Conservation (phyloP, 148 eudicot species). For the Rhododendron henanense region DNA sequence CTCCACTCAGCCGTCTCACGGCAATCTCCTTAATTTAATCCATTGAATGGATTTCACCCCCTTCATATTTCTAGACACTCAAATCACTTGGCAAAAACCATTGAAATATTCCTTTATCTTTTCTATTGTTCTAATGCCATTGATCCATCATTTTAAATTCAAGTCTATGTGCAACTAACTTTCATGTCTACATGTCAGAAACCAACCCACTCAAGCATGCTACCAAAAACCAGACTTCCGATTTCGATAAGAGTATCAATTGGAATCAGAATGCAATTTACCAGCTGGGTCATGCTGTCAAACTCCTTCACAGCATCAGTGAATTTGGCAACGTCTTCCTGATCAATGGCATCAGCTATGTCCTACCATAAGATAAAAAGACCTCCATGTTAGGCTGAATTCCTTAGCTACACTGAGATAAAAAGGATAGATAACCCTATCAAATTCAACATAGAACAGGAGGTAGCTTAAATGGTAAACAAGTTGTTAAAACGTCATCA, state of each 20-base stretch:
- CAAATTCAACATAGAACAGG: not conserved
- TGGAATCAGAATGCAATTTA: constrained; percentile 16
- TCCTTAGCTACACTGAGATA: not conserved
- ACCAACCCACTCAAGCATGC: not conserved
- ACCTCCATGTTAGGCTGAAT: constrained; percentile 2
- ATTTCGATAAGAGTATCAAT: not conserved
- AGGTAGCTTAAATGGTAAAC: not conserved
- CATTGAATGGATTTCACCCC: not conserved
- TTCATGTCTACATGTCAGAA: not conserved
- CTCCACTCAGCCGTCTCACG: not conserved
- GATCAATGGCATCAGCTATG: constrained; percentile 57
- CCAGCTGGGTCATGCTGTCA: constrained; percentile 59
- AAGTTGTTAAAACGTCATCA: not conserved
- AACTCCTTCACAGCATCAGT: constrained; percentile 47
- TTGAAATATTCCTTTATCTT: not conserved
- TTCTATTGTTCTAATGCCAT: not conserved
- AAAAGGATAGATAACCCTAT: not conserved
- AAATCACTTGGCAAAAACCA: not conserved
- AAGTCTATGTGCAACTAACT: not conserved
- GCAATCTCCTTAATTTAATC: not conserved
- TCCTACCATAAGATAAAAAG: constrained; percentile 23
- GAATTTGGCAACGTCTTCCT: constrained; percentile 48
- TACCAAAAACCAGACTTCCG: not conserved
- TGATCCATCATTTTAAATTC: not conserved
- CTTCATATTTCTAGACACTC: not conserved